Evolutionary conservation across 805 yeast genomes (phyloP).

Genomic region (Candida sanyiensis): DNA sequence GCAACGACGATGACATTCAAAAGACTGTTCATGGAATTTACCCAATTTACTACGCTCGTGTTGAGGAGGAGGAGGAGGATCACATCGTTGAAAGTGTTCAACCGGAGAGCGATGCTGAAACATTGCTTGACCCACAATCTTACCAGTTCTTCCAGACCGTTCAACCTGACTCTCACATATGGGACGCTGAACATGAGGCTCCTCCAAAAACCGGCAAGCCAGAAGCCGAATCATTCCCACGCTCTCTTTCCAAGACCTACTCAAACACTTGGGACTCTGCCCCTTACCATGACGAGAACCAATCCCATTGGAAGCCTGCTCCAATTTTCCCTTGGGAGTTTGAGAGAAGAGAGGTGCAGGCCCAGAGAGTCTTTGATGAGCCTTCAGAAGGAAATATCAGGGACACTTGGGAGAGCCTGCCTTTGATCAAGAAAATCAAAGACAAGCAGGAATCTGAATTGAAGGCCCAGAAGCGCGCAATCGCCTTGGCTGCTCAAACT

Average conservation of each 20-base stretch:
- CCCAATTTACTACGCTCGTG: conserved; percentile 17
- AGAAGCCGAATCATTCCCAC: conserved; percentile 24
- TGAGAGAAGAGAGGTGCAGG: conserved; percentile 11
- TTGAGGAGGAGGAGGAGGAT: background rate
- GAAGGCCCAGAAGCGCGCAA: conserved; percentile 7
- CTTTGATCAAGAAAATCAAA: conserved; percentile 21
- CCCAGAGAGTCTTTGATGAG: conserved; percentile 23
- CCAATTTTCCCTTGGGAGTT: conserved; percentile 30
- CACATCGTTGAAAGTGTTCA: background rate
- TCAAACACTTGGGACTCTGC: conserved; percentile 4
- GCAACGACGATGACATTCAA: conserved; percentile 12
- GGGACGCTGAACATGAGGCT: conserved; percentile 41
- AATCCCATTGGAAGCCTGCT: conserved; percentile 12
- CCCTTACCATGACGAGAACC: background rate
- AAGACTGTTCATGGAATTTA: conserved; percentile 22
- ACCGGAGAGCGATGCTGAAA: conserved; percentile 4
- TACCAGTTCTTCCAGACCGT: conserved; percentile 19
- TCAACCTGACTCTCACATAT: conserved; percentile 17
- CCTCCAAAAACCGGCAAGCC: conserved; percentile 35
- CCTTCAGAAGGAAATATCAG: conserved; percentile 9
- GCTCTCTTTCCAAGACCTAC: conserved; percentile 1
- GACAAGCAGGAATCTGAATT: conserved; percentile 12
- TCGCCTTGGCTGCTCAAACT: conserved; percentile 12
- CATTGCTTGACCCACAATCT: conserved; percentile 21
- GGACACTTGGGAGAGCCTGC: conserved; percentile 19